Conservation (phyloP, 139 green algal species). For the Coelastrella sp. region DNA sequence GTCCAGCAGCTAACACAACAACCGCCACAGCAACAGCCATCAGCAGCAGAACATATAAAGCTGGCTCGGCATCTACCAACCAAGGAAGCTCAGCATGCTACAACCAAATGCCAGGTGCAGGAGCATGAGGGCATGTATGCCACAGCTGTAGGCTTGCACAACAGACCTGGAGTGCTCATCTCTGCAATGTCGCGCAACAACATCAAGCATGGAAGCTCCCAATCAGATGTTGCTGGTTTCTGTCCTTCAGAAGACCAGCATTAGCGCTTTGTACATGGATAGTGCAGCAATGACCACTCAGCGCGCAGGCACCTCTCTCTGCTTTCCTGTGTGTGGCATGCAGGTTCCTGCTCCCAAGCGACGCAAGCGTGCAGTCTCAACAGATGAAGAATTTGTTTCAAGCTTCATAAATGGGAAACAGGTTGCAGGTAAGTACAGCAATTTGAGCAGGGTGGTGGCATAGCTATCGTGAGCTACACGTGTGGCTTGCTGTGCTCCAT, state of each 20-base stretch:
- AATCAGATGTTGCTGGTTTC: background rate
- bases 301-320: no score
- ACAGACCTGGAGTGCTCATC: no score
- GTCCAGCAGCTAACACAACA: conserved; percentile 8
- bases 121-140: no score
- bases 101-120: no score
- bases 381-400: conserved; percentile 20
- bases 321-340: background rate
- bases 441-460: no score
- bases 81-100: background rate
- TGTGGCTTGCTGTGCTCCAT: background rate
- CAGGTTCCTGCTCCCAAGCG: conserved; percentile 11
- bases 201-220: no score
- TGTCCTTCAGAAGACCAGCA: background rate
- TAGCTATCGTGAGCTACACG: background rate
- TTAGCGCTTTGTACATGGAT: background rate
- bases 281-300: background rate
- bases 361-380: conserved; percentile 1
- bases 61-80: background rate
- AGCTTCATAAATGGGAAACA: conserved; percentile 6
- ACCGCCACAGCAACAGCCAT: conserved; percentile 4
- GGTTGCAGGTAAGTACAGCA: conserved; percentile 27
- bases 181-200: no score
- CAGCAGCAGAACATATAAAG: background rate
- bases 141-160: no score